Base-by-base conservation (phyloP, 352 stramenopile species). In the Phytophthora brassicae region DNA sequence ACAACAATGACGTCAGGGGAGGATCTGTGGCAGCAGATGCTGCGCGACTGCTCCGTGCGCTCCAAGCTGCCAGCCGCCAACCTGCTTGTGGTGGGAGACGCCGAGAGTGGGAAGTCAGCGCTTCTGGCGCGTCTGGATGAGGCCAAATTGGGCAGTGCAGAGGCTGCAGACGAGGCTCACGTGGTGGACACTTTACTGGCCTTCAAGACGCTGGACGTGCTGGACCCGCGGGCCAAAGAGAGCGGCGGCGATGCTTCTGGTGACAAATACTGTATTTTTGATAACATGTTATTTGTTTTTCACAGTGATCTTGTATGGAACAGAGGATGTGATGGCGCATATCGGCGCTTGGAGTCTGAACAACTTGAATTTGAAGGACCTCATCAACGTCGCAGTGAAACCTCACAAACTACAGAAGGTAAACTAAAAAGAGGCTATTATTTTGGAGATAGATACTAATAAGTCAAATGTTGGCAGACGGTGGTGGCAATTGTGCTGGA, bases 21-120 rank as follows among this genome's bases (percentile, higher is more conserved):
- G 38, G 88, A 92, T 68, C 69, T 90, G 33, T 94, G 86, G 86
- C 83, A 94, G 68, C 81, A 90, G 67, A 84, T 94, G 68, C 81
- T 94, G 56, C 79, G 82, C 49, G 83, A 92, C 53, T 89, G 74
- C 64, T 92, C 83, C 29, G 84, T 90, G 71, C 83, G 86, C 44
- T 78, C 77, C 46, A 84, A 85, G 65, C 76, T 94, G 24, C 86
- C 86, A 35, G 65, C 50, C 3, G 83, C 69, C 36, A 86, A 88
- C 55, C 61, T 94, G 55, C 66, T 94, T 20, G 46, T 94, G 39
- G 81, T 89, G 39, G 83, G 86, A 29, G 83, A 91, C 60, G 56
- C 75, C 4, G 81, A 90, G 60, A 89, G 79, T 53, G 86, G 86
- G 47, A 94, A 94, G 68, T 74, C 68, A 22, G 79, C 80, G 45